phyloP scores from a whole-genome alignment of 202 grass and related monocot species.

The Setaria italica region DNA sequence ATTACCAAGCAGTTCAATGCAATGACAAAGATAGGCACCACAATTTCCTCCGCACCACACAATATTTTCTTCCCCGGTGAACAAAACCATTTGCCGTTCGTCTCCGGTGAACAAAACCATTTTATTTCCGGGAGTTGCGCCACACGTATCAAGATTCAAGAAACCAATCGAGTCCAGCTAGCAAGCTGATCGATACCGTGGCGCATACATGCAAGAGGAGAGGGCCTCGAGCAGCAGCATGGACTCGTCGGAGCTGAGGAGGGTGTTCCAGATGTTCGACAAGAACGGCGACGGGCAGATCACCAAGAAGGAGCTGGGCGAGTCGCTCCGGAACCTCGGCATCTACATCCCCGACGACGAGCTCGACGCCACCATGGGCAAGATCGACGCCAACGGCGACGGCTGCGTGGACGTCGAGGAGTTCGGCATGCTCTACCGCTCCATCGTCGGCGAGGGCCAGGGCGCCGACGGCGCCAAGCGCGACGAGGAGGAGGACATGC shows the following conservation, averaged over 20 bases:
- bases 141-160: background rate
- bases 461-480: slow-evolving; percentile 9
- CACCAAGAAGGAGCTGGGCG: slow-evolving; percentile 71
- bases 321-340: slow-evolving; percentile 80
- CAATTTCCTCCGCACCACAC: slow-evolving; percentile 46
- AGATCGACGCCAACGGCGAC: slow-evolving; percentile 79
- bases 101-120: background rate
- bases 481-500: slow-evolving; percentile 64
- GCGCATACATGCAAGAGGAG: slow-evolving; percentile 22
- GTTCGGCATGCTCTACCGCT: slow-evolving; percentile 74
- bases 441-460: slow-evolving; percentile 60
- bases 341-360: slow-evolving; percentile 77
- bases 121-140: background rate
- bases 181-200: background rate
- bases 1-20: background rate
- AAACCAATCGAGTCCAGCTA: background rate
- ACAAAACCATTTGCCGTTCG: slow-evolving; percentile 2
- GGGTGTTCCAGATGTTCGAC: slow-evolving; percentile 92
- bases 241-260: slow-evolving; percentile 67
- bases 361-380: slow-evolving; percentile 66
- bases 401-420: slow-evolving; percentile 83
- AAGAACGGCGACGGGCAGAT: slow-evolving; percentile 77
- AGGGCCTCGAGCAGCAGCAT: slow-evolving; percentile 16
- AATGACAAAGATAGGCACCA: slow-evolving; percentile 36
- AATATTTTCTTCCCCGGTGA: background rate